Evolutionary conservation across 768 basidiomycete species (phyloP), one percentile per base, ranked within the genome.

Genomic region (Kwoniella dejecticola): DNA sequence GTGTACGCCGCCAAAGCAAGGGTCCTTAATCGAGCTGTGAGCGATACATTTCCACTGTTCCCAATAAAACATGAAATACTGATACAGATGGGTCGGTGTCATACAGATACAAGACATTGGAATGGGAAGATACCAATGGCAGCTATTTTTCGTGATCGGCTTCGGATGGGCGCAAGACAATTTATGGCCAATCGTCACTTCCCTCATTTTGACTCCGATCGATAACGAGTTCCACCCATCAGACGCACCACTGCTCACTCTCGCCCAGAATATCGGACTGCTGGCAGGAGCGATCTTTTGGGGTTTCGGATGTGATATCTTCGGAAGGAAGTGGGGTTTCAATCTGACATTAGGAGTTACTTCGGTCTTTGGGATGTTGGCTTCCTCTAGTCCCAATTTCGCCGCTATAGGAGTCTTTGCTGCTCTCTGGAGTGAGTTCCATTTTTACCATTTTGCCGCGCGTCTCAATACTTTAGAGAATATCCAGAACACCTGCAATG

Each of bases 261-360:
- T 91, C 4, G 87, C 85, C 1, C 87, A 87, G 72, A 88, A 88
- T 62, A 80, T 89, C 13, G 89, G 89, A 0, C 77, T 90, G 0
- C 81, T 90, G 0, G 83, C 88, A 0, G 68, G 71, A 17, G 68
- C 71, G 3, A 40, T 63, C 13, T 68, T 68, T 52, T 68, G 68
- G 67, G 71, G 71, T 2, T 68, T 73, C 42, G 66, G 69, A 10
- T 68, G 69, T 30, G 24, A 40, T 27, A 58, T 64, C 36, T 68
- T 72, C 50, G 73, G 73, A 13, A 17, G 61, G 58, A 86, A 54
- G 30, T 83, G 85, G 75, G 85, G 85, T 0, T 88, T 87, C 76
- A 88, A 89, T 70, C 65, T 86, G n/a, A 90, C 88, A 0, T 78
- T 89, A 6, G 81, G 88, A 48, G 83, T 89, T 62, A 83, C 85